A percentile compares a stretch with the other conserved stretches of the same genome.
Evolutionary conservation across 108 stramenopile genomes (phyloP).

Genomic region (Pseudonitzschia pungens): DNA sequence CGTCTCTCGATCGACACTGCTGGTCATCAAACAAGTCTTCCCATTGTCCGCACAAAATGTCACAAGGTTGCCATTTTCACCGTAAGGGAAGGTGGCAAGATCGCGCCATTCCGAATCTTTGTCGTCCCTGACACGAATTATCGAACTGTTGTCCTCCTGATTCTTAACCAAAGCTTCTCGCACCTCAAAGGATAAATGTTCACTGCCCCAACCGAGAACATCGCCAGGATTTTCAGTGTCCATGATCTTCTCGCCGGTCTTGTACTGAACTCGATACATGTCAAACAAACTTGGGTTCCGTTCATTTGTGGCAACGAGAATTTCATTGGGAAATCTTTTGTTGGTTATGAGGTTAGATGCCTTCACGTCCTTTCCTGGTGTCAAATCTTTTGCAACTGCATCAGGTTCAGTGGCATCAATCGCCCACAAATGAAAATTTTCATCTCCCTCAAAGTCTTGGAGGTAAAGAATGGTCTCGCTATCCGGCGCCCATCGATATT

Average conservation of each 20-base stretch:
- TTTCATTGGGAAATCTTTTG: conserved; percentile 50
- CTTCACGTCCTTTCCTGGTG: conserved; percentile 59
- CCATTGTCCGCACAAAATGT: conserved; percentile 55
- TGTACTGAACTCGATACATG: conserved; percentile 46
- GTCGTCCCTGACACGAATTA: conserved; percentile 38
- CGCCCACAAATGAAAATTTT: conserved; percentile 65
- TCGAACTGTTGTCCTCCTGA: conserved; percentile 44
- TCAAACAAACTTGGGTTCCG: conserved; percentile 48
- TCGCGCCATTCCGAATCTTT: conserved; percentile 48
- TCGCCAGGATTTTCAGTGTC: conserved; percentile 64
- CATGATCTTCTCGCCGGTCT: conserved; percentile 47
- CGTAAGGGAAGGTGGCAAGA: conserved; percentile 57
- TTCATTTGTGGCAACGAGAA: conserved; percentile 59
- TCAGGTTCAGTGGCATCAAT: conserved; percentile 20
- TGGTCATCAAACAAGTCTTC: conserved; percentile 47
- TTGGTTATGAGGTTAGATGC: conserved; percentile 55
- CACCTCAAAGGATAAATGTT: conserved; percentile 50
- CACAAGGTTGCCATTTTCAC: conserved; percentile 53
- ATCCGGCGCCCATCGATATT: conserved; percentile 43
- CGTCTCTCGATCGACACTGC: conserved; percentile 57
- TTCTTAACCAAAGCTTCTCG: conserved; percentile 49
- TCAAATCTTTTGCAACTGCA: conserved; percentile 48
- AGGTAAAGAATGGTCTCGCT: conserved; percentile 50
- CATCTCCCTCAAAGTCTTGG: conserved; percentile 57
- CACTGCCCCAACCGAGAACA: conserved; percentile 56